Conservation (phyloP, 768 basidiomycete species). For the Infundibulicybe gibba region DNA sequence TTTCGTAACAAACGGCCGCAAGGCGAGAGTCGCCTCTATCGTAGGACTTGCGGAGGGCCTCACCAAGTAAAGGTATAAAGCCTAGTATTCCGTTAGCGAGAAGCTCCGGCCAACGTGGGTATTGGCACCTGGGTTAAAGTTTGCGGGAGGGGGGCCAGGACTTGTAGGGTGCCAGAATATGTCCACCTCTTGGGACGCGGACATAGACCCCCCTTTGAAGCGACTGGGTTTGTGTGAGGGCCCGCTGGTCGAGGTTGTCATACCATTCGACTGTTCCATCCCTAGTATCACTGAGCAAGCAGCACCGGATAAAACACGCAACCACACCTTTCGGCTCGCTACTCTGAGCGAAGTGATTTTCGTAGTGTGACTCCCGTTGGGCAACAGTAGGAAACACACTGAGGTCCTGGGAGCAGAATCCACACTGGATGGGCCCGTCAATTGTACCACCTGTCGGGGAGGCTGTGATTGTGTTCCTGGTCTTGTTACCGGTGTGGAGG, state of each 20-base stretch:
- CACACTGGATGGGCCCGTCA: slow-evolving; percentile 32
- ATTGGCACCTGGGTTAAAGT: slow-evolving; percentile 58
- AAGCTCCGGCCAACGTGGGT: neutral
- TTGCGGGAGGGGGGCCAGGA: slow-evolving; percentile 36
- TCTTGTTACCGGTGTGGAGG: too few species aligned
- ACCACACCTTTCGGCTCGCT: too few species aligned
- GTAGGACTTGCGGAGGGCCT: slow-evolving; percentile 49
- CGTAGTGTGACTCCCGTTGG: slow-evolving; percentile 53
- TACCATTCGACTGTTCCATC: too few species aligned
- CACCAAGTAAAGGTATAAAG: slow-evolving; percentile 60
- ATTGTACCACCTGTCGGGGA: too few species aligned
- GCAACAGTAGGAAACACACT: slow-evolving; percentile 21
- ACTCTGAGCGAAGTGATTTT: slow-evolving; percentile 34
- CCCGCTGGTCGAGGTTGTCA: too few species aligned
- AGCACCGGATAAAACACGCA: too few species aligned
- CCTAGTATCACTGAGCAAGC: too few species aligned
- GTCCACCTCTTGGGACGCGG: slow-evolving; percentile 32
- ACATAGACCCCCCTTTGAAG: neutral
- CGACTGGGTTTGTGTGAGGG: too few species aligned
- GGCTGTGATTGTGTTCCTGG: too few species aligned
- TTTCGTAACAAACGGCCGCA: slow-evolving; percentile 63
- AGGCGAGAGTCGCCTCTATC: slow-evolving; percentile 43
- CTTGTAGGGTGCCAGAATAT: slow-evolving; percentile 63
- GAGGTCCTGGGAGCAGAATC: slow-evolving; percentile 46
- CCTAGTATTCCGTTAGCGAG: slow-evolving; percentile 31